Evolutionary conservation across 176 grass and related monocot genomes (phyloP), one percentile per base, ranked within the genome.

Genomic region (Aegilops umbellulata): DNA sequence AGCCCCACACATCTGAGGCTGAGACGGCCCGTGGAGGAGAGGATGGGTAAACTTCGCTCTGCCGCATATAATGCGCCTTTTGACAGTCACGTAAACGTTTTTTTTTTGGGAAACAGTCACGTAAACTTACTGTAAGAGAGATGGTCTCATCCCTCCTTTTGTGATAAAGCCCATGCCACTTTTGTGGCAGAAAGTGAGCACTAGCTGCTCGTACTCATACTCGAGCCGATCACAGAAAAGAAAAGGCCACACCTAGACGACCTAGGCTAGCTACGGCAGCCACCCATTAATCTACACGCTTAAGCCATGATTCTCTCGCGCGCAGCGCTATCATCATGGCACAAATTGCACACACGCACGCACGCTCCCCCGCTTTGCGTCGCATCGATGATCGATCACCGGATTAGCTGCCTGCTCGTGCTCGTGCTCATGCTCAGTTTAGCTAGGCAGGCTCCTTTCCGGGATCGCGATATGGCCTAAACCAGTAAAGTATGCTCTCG

Each of bases 101-200:
- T n/a, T n/a, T n/a, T n/a, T n/a, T n/a, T n/a, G n/a, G n/a, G n/a
- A n/a, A n/a, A n/a, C n/a, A n/a, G n/a, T n/a, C n/a, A n/a, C 8
- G 36, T 39, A 39, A 39, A 10, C 36, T 39, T 39, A 9, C 8
- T 38, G 9, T 44, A 84, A 4, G 58, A 81, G 57, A 20, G 82
- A 84, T 22, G 22, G 57, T 46, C 29, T 72, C 10, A 0, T 4
- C 6, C 69, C 35, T 47, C 69, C 35, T 47, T 34, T 78, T 79
- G 19, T 73, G 3, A 14, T 32, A 90, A 86, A 86, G 88, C 41
- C 32, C 64, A 24, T 55, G 30, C 64, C 44, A 31, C 83, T 90
- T 86, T 86, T 82, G 31, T 32, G 79, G 79, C 71, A 82, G 78
- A 86, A 78, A 65, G 82, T 1, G 13, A 51, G 31, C 42, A 80